Evolutionary conservation across 257 asterid genomes (phyloP), one percentile per base, ranked within the genome.

Genomic region (Pogostemon cablin): DNA sequence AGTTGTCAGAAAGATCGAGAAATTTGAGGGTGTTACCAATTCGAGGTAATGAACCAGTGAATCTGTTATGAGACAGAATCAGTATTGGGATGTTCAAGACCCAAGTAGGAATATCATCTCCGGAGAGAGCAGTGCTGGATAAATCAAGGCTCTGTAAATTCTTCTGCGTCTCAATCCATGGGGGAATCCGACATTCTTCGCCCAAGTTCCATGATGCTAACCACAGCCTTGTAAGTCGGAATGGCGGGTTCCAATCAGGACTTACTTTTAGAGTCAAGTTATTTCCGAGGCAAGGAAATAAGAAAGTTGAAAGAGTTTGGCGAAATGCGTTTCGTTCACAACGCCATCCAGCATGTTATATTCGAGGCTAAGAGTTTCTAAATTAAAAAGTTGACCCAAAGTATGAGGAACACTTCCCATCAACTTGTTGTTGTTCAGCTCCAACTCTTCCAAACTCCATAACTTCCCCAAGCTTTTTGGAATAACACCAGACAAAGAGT

Each of bases 351-450:
- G 8, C 73, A 3, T 72, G 67, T 81, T 78, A 37, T 17, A 5
- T 0, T 0, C 0, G 3, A 76, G 1, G 3, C 1, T 0, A 9
- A 75, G 5, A 12, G 0, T 0, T 9, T 11, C 10, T 4, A 83
- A 47, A 43, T 46, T 80, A 0, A 6, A 0, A 57, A 83, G 80
- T 15, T 62, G 65, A 6, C 84, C 88, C 6, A 83, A 11, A 70
- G 75, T 76, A 67, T 68, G 46, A 4, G 86, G 82, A 11, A 85
- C 71, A 58, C 67, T 78, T 49, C 90, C 87, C 12, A 41, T 78
- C 15, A 85, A 57, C 37, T 78, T 44, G 77, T 82, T 85, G 5
- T 1, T 6, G 1, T 10, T 0, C 39, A 82, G 39, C 0, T 0
- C 0, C 34, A 85, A 0, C 0, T 4, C 0, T 40, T 20, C 3